phyloP scores from a whole-genome alignment of 2,329 filamentous ascomycete genomes.

The Biscogniauxia sp. region DNA sequence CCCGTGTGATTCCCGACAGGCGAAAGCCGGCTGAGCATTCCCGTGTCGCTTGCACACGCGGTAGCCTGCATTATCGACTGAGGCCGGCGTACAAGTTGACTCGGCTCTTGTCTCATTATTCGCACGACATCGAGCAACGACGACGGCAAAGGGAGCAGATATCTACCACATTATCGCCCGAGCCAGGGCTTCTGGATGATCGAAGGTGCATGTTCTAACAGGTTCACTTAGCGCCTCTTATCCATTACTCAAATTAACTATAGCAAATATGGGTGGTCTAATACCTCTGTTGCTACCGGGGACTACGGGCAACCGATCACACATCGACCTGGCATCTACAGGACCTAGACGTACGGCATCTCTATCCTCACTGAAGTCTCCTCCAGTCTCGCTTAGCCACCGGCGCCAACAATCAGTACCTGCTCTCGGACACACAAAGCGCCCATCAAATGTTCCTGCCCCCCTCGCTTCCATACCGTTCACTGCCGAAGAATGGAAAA shows the following conservation, averaged over 20 bases:
- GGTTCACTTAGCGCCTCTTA: conserved; percentile 1
- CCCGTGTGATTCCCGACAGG: conserved; percentile 12
- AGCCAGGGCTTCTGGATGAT: conserved; percentile 3
- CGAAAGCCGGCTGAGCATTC: conserved; percentile 5
- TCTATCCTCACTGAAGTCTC: conserved; percentile 6
- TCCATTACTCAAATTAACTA: not conserved
- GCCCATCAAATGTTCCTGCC: conserved; percentile 22
- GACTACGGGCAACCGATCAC: conserved; percentile 12
- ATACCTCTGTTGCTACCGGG: conserved; percentile 28
- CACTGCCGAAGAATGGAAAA: conserved; percentile 50
- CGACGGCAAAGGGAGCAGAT: conserved; percentile 5
- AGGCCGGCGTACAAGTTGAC: conserved; percentile 4
- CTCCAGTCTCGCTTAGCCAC: conserved; percentile 14
- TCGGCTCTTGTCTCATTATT: conserved; percentile 18
- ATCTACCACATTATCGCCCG: conserved; percentile 3
- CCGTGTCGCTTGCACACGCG: conserved; percentile 14
- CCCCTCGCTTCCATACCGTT: conserved; percentile 38
- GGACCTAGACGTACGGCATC: conserved; percentile 17
- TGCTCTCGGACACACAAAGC: conserved; percentile 20
- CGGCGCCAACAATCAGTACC: conserved; percentile 31
- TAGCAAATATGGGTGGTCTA: conserved; percentile 23
- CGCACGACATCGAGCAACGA: conserved; percentile 7
- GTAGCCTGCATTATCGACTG: conserved; percentile 20
- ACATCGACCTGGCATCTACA: conserved; percentile 5
- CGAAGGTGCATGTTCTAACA: not conserved